phyloP scores from a whole-genome alignment of 768 basidiomycete genomes.

The Exsudoporus frostii region DNA sequence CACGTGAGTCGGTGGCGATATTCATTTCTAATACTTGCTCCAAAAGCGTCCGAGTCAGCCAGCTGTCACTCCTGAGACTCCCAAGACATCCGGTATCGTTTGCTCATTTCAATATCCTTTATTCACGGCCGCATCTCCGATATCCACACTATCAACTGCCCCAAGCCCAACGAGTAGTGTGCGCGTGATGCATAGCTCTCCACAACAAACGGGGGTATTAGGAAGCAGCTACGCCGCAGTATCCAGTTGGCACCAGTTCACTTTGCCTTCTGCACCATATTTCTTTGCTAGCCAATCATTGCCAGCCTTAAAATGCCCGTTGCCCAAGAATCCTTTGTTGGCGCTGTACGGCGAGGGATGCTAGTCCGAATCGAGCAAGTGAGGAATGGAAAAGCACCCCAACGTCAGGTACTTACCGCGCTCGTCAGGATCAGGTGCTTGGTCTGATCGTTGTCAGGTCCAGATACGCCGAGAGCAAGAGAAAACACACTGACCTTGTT shows the following conservation, averaged over 20 bases:
- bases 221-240: conserved; percentile 13
- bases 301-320: conserved; percentile 82
- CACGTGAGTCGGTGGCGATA: conserved; percentile 23
- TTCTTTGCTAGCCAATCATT: conserved; percentile 82
- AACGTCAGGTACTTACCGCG: conserved; percentile 48
- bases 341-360: conserved; percentile 87
- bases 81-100: conserved; percentile 7
- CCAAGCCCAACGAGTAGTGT: conserved; percentile 18
- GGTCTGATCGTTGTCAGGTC: conserved; percentile 40
- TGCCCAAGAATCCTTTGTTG: conserved; percentile 78
- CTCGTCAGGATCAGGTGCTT: conserved; percentile 81
- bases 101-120: conserved; percentile 26
- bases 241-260: conserved; percentile 68
- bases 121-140: conserved; percentile 21
- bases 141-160: conserved; percentile 10
- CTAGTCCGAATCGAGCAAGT: conserved; percentile 39
- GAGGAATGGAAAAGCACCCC: conserved; percentile 17
- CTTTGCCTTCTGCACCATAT: conserved; percentile 68
- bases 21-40: conserved; percentile 1
- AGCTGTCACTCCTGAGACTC: neutral
- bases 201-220: conserved; percentile 26
- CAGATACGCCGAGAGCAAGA: conserved; percentile 10
- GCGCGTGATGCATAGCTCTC: conserved; percentile 22
- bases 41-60: conserved; percentile 18
- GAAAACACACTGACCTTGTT: conserved; percentile 51